phyloP scores from a whole-genome alignment of 1,284 basidiomycete genomes.

The Pholiota adiposa region DNA sequence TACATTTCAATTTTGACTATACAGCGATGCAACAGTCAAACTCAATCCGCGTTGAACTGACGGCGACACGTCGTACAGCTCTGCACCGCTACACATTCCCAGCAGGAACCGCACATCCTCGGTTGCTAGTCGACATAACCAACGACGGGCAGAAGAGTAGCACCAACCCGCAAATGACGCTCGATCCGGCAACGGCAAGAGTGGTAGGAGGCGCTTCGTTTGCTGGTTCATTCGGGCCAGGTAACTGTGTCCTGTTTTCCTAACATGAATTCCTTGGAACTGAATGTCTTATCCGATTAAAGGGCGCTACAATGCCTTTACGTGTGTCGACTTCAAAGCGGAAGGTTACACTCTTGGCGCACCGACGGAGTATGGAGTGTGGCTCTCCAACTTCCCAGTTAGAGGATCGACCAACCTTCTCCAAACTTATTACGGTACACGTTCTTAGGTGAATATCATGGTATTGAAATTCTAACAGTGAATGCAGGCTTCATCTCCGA shows the following conservation, averaged over 20 bases:
- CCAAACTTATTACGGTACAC: constrained; percentile 53
- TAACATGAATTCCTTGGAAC: constrained; percentile 32
- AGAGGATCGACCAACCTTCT: constrained; percentile 46
- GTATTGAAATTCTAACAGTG: no score
- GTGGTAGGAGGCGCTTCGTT: constrained; percentile 44
- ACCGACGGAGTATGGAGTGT: constrained; percentile 58
- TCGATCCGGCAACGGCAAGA: constrained; percentile 51
- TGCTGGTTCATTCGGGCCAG: constrained; percentile 55
- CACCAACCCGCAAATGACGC: constrained; percentile 46
- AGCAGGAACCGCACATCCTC: constrained; percentile 42
- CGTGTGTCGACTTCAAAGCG: constrained; percentile 64
- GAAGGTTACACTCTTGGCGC: constrained; percentile 50
- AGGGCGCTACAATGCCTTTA: constrained; percentile 60
- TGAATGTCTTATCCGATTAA: neutral
- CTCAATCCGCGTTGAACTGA: constrained; percentile 60
- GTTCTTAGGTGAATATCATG: neutral
- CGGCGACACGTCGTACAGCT: constrained; percentile 57
- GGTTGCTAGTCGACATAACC: constrained; percentile 59
- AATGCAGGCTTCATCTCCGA: constrained; percentile 39
- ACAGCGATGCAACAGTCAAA: constrained; percentile 48
- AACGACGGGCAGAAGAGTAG: constrained; percentile 61
- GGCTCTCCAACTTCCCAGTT: constrained; percentile 55
- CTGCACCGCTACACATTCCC: constrained; percentile 60
- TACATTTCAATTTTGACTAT: neutral
- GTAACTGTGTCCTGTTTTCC: constrained; percentile 18